Evolutionary conservation across 2,329 filamentous ascomycete genomes (phyloP).

Genomic region (Waltergamsia citrina): DNA sequence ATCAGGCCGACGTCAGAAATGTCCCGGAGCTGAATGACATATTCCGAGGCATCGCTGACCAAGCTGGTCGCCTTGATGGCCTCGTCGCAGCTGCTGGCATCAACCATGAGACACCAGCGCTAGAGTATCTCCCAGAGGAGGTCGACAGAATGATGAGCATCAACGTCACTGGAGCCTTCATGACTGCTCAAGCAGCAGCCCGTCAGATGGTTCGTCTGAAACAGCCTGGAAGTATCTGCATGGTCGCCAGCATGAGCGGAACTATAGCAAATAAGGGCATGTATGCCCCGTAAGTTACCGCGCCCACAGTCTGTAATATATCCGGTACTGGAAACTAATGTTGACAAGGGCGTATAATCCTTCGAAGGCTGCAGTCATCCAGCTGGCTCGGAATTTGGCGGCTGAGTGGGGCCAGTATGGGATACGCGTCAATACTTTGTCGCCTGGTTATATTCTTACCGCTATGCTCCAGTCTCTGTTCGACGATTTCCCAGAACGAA

Average conservation of each 20-base stretch:
- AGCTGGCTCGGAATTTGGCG: constrained; percentile 62
- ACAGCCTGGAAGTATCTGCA: constrained; percentile 49
- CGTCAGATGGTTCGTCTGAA: constrained; percentile 58
- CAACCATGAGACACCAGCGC: constrained; percentile 73
- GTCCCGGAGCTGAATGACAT: constrained; percentile 56
- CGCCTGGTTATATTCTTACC: constrained; percentile 55
- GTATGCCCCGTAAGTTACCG: constrained; percentile 45
- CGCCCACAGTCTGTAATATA: no score
- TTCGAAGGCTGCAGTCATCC: constrained; percentile 65
- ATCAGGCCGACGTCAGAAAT: constrained; percentile 72
- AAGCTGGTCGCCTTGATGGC: constrained; percentile 68
- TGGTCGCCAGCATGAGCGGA: constrained; percentile 65
- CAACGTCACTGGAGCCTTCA: constrained; percentile 77
- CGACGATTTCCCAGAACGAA: constrained; percentile 60
- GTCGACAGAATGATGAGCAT: constrained; percentile 72
- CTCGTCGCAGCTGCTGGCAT: constrained; percentile 62
- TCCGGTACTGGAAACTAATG: constrained; percentile 21
- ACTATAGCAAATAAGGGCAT: constrained; percentile 54
- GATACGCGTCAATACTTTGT: constrained; percentile 75
- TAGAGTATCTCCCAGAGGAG: constrained; percentile 71
- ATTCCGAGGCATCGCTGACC: constrained; percentile 57
- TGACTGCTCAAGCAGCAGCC: constrained; percentile 84
- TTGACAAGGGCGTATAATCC: constrained; percentile 60
- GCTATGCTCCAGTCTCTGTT: constrained; percentile 80
- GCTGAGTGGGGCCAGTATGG: constrained; percentile 63